Evolutionary conservation across 495 filamentous ascomycete species (phyloP).

Genomic region (Tuber melanosporum): DNA sequence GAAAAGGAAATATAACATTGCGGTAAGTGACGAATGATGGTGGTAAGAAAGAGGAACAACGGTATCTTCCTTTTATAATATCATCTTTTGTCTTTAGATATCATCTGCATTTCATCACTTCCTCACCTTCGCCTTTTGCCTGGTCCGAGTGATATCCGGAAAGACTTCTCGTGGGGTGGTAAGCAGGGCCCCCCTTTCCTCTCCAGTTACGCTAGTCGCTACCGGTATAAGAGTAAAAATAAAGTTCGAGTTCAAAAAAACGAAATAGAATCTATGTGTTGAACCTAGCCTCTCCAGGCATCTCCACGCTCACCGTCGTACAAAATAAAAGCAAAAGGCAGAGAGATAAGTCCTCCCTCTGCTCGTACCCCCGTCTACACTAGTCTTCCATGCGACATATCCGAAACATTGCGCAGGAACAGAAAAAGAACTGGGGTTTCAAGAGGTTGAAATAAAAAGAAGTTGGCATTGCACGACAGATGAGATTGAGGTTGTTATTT

Average conservation of each 20-base stretch:
- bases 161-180: neutral
- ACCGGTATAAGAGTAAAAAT: neutral
- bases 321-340: neutral
- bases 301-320: neutral
- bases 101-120: neutral
- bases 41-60: neutral
- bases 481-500: constrained; percentile 3
- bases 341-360: neutral
- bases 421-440: constrained; percentile 1
- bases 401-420: constrained; percentile 3
- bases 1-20: neutral
- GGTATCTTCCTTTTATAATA: neutral
- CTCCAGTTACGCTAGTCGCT: neutral
- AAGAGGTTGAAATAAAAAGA: constrained; percentile 2
- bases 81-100: neutral
- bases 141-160: neutral
- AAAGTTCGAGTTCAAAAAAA: neutral
- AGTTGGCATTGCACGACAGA: neutral
- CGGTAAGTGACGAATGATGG: neutral
- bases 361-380: neutral
- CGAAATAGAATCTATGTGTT: neutral
- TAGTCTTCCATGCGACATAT: neutral
- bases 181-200: neutral
- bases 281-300: neutral
- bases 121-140: neutral